These are phyloP conservation scores for Neckera pumila DNA, from an alignment of 225 moss, liverwort and hornwort species.

Conservation along the genomic window DNA sequence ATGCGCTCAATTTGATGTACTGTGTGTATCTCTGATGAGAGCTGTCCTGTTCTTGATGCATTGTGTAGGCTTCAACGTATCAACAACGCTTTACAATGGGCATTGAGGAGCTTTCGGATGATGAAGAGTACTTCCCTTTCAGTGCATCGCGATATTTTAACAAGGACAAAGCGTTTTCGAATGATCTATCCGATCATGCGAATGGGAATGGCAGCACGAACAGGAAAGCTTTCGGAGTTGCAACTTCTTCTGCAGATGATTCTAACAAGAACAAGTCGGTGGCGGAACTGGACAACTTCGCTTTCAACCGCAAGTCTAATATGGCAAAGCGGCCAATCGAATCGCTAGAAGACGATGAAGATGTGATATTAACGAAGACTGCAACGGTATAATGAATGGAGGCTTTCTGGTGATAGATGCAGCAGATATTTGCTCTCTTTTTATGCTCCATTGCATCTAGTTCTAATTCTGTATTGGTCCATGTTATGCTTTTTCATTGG, in stretches of 20 bases:
- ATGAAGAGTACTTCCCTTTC: conserved; percentile 12
- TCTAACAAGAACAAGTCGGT: background rate
- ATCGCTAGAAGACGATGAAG: conserved; percentile 23
- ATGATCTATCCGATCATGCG: background rate
- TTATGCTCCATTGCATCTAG: background rate
- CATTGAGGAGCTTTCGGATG: conserved; percentile 27
- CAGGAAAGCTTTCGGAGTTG: background rate
- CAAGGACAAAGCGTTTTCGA: background rate
- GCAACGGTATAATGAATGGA: conserved; percentile 3
- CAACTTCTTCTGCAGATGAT: conserved; percentile 2
- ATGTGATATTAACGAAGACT: background rate
- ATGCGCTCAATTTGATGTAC: background rate
- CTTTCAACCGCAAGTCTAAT: conserved; percentile 18
- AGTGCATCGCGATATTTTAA: conserved; percentile 25
- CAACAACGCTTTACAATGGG: background rate
- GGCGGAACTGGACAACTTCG: conserved; percentile 16
- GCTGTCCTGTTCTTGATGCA: background rate
- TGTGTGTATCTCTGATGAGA: background rate
- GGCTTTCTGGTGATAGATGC: background rate
- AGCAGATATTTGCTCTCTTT: background rate
- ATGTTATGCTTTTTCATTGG: background rate
- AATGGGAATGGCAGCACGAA: conserved; percentile 5
- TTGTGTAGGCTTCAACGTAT: background rate
- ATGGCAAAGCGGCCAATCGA: conserved; percentile 24
- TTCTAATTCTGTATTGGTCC: background rate